A percentile compares a stretch with the other conserved stretches of the same genome.
phyloP scores from a whole-genome alignment of 2,329 filamentous ascomycete genomes.

The Epichloe scottii region DNA sequence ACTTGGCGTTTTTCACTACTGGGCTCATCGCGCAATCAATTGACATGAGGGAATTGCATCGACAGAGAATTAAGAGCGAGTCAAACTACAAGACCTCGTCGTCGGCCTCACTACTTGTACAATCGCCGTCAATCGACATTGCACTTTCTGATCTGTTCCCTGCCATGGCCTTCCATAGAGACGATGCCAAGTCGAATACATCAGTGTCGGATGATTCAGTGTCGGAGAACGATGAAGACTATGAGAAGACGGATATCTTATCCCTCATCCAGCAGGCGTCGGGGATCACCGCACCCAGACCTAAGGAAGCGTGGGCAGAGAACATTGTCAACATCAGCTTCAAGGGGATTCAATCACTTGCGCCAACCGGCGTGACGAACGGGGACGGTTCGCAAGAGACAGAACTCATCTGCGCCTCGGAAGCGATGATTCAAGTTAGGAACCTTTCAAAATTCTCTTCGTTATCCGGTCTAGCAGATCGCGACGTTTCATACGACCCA shows the following conservation, averaged over 20 bases:
- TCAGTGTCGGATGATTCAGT: neutral
- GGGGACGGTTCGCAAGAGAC: constrained; percentile 6
- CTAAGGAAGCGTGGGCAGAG: constrained; percentile 40
- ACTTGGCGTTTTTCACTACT: constrained; percentile 36
- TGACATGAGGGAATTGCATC: constrained; percentile 35
- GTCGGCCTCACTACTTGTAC: constrained; percentile 29
- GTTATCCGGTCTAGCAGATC: constrained; percentile 43
- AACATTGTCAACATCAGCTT: constrained; percentile 49
- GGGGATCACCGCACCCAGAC: constrained; percentile 7
- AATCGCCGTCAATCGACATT: constrained; percentile 35
- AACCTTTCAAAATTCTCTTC: constrained; percentile 41
- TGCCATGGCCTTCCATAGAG: constrained; percentile 18
- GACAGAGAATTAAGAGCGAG: constrained; percentile 28
- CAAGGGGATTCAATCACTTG: constrained; percentile 27
- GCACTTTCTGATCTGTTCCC: constrained; percentile 35
- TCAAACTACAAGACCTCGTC: constrained; percentile 22
- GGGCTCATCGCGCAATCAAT: constrained; percentile 38
- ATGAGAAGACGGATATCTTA: constrained; percentile 11
- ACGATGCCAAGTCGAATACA: constrained; percentile 9
- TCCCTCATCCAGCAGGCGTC: constrained; percentile 13
- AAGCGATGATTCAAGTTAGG: constrained; percentile 42
- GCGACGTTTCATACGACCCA: constrained; percentile 49
- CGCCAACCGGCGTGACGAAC: constrained; percentile 4
- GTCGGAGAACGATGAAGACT: constrained; percentile 1
- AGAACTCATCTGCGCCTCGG: constrained; percentile 29